Conservation (phyloP, 225 moss, liverwort and hornwort species). For the Pseudisothecium myosuroides region DNA sequence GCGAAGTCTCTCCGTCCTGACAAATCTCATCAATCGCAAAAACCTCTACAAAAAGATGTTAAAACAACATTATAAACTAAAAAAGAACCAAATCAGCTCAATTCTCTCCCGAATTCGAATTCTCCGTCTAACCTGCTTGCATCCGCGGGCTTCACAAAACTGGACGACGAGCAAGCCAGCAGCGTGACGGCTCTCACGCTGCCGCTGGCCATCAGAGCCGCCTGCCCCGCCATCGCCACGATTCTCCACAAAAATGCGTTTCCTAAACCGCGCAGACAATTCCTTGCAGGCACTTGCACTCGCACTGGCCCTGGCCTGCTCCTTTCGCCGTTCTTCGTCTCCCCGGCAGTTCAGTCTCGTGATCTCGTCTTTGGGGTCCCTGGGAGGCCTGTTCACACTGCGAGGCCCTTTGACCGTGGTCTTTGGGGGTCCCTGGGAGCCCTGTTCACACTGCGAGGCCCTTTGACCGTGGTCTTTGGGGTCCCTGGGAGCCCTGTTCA, state of each 20-base stretch:
- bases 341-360: no score
- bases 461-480: no score
- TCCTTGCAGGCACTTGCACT: no score
- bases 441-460: no score
- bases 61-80: not conserved
- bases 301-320: no score
- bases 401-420: no score
- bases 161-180: slow-evolving; percentile 11
- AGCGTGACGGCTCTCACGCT: not conserved
- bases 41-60: not conserved
- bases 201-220: slow-evolving; percentile 17
- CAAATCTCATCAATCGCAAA: not conserved
- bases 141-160: not conserved
- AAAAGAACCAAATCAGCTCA: not conserved
- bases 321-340: no score
- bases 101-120: not conserved
- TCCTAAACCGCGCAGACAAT: no score
- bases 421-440: no score
- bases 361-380: no score
- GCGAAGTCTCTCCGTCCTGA: not conserved
- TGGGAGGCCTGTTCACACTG: no score
- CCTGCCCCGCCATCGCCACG: slow-evolving; percentile 6
- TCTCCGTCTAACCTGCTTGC: not conserved
- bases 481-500: no score
- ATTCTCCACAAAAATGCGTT: not conserved